Percentiles rank a stretch among this genome's conserved stretches.
Conservation (phyloP, 23 red algal genomes). For the Agarophyton chilense region DNA sequence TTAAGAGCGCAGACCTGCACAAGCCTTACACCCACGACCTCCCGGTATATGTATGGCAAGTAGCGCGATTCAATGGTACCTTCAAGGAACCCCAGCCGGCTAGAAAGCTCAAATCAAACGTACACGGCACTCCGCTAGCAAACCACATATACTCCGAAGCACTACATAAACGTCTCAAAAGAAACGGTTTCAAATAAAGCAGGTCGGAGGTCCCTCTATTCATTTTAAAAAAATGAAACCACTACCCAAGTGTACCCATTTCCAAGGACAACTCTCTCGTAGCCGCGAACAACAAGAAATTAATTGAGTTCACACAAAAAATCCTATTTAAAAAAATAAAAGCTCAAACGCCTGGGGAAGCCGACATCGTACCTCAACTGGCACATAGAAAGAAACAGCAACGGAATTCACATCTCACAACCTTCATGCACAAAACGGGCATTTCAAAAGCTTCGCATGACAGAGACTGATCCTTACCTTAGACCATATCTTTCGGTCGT, state of each 20-base stretch:
- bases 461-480: neutral
- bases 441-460: neutral
- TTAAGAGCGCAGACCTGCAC: constrained; percentile 13
- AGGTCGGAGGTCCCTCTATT: neutral
- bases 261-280: neutral
- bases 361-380: no score
- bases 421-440: neutral
- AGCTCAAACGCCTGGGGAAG: no score
- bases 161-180: neutral
- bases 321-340: no score
- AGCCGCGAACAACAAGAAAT: neutral
- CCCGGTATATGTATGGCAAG: neutral
- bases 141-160: neutral
- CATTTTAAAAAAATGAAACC: neutral
- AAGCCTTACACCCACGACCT: neutral
- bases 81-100: neutral
- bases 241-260: neutral
- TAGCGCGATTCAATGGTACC: neutral
- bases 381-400: neutral
- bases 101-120: constrained; percentile 1
- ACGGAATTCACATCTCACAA: neutral
- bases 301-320: no score
- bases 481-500: neutral
- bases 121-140: neutral
- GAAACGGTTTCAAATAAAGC: neutral